phyloP scores from a whole-genome alignment of 2,329 filamentous ascomycete species.

The Alternaria novae-zelandiae region DNA sequence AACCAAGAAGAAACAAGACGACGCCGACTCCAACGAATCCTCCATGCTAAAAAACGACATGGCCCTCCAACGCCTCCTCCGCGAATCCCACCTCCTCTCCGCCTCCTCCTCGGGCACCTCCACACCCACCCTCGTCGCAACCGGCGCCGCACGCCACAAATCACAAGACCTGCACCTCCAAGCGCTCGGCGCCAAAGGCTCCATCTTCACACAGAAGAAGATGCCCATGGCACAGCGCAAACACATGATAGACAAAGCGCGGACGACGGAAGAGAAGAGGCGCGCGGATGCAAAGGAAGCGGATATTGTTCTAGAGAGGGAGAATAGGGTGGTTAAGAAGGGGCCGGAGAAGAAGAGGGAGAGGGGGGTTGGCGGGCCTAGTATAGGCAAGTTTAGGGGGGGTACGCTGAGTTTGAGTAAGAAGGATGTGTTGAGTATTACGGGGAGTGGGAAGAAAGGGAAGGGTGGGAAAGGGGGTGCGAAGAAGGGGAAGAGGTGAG shows the following conservation, averaged over 20 bases:
- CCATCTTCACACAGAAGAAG: conserved; percentile 76
- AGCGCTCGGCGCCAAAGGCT: conserved; percentile 77
- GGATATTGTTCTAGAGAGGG: conserved; percentile 81
- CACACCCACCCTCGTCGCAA: conserved; percentile 51
- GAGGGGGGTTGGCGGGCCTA: conserved; percentile 74
- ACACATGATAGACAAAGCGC: conserved; percentile 77
- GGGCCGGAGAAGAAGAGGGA: conserved; percentile 59
- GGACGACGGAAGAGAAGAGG: conserved; percentile 70
- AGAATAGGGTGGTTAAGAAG: conserved; percentile 49
- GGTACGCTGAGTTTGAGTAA: conserved; percentile 81
- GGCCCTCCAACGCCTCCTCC: conserved; percentile 85
- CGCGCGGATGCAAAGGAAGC: conserved; percentile 85
- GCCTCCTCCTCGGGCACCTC: conserved; percentile 56
- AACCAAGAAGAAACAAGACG: conserved; percentile 23
- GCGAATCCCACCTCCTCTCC: conserved; percentile 86
- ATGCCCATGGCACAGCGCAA: conserved; percentile 90
- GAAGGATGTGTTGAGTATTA: conserved; percentile 74
- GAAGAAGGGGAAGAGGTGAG: conserved; percentile 12
- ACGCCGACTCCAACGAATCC: conserved; percentile 63
- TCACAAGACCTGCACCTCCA: conserved; percentile 85
- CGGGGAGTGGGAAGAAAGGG: conserved; percentile 60
- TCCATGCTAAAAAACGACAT: conserved; percentile 87
- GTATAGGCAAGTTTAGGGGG: conserved; percentile 78
- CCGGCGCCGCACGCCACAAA: conserved; percentile 77
- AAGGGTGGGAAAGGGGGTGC: conserved; percentile 19